Evolutionary conservation across 2,329 filamentous ascomycete genomes (phyloP), one percentile per base, ranked within the genome.

Genomic region (Trichoderma endophyticum): DNA sequence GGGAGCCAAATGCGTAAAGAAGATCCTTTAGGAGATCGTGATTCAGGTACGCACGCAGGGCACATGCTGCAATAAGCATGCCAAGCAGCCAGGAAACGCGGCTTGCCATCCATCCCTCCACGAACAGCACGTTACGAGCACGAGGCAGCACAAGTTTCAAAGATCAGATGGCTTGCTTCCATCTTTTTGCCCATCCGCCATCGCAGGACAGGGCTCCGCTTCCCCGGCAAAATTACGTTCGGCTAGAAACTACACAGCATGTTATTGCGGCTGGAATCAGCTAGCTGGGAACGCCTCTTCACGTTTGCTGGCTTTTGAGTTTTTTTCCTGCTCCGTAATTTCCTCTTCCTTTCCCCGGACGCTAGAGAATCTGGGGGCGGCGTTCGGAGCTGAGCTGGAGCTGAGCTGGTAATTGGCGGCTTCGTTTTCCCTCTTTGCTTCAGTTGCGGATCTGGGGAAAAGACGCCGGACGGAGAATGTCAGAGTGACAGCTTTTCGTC

Each of bases 151-250:
- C n/a, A 64, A 21, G 39, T 28, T 15, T 30, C 39, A 51, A 32
- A 51, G 43, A n/a, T 48, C 43, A 21, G n/a, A 51, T 51, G 43
- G 43, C 43, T 48, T 26, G 8, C 8, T n/a, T 8, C 32, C 14
- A 8, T 6, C 2, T 11, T 57, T 34, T 34, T 39, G 36, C 36
- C 36, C 15, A 36, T 36, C 34, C 34, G 6, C 14, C 34, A 36
- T 36, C 34, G 34, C 34, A 36, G 34, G 14, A 7, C 34, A 15
- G 34, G 34, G 34, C 34, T 61, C 66, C 66, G 66, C 66, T 61
- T 61, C 56, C 66, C 66, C 66, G 56, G 66, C 36, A 51, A 68
- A 61, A 61, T 21, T 51, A 21, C 43, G 43, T 51, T 51, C n/a
- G 43, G 36, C 36, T 39, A 39, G 36, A 39, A 39, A 18, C 36